These are phyloP conservation scores for Vicia sativa DNA, from an alignment of 306 rosid genomes.

Conservation along the genomic window DNA sequence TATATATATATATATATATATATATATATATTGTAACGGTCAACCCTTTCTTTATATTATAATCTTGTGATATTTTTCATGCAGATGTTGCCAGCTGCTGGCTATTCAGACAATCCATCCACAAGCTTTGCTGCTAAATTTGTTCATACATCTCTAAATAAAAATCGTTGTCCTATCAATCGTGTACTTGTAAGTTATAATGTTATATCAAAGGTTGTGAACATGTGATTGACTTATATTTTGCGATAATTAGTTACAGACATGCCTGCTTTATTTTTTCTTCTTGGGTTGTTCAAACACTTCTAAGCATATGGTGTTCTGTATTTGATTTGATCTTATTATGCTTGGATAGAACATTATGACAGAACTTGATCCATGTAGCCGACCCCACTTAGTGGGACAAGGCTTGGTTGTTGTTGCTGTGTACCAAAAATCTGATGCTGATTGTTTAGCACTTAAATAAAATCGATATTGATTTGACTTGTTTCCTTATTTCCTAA, in stretches of 20 bases:
- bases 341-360: constrained; percentile 2
- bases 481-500: neutral
- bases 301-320: constrained; percentile 15
- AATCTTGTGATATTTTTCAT: constrained; percentile 33
- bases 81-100: constrained; percentile 91
- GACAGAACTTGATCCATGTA: no score
- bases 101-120: constrained; percentile 94
- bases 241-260: constrained; percentile 25
- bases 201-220: constrained; percentile 41
- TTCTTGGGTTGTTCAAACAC: constrained; percentile 22
- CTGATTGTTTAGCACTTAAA: constrained; percentile 4
- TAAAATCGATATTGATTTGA: neutral
- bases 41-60: constrained; percentile 16
- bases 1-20: no score
- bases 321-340: constrained; percentile 25
- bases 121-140: constrained; percentile 93
- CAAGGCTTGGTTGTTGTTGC: no score
- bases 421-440: constrained; percentile 15
- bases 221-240: constrained; percentile 20
- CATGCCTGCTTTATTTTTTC: no score
- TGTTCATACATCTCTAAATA: constrained; percentile 94
- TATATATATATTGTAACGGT: constrained; percentile 27
- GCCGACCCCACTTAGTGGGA: no score
- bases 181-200: constrained; percentile 81
- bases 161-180: constrained; percentile 90